These are phyloP conservation scores for Haematococcus sp. DNA, from an alignment of 139 green algal species.

Conservation along the genomic window DNA sequence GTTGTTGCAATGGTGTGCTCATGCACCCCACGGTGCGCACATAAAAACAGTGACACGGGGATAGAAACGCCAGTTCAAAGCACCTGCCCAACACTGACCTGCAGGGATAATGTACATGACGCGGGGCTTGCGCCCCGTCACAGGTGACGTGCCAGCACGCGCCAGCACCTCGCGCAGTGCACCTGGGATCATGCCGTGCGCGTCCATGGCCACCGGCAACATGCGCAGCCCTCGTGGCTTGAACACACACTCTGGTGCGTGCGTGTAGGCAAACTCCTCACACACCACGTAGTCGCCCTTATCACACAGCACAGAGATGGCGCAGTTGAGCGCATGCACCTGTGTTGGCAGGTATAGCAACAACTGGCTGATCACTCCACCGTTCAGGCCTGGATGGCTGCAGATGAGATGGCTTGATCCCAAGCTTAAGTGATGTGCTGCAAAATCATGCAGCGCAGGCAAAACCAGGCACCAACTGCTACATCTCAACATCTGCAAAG, in stretches of 20 bases:
- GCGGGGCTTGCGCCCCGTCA: constrained; percentile 4
- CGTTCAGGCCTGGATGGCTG: too few relatives aligned
- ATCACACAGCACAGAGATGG: constrained; percentile 5
- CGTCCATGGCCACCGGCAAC: constrained; percentile 31
- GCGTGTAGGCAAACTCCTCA: constrained; percentile 26
- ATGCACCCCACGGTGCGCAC: too few relatives aligned
- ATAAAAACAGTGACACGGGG: too few relatives aligned
- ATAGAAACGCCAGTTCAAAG: too few relatives aligned
- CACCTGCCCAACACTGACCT: too few relatives aligned
- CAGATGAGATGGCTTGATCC: too few relatives aligned
- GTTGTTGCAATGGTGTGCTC: too few relatives aligned
- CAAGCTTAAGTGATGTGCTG: too few relatives aligned
- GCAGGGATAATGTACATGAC: constrained; percentile 74
- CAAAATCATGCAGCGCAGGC: too few relatives aligned
- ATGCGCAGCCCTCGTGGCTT: constrained; percentile 44
- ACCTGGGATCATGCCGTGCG: constrained; percentile 53
- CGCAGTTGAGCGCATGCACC: constrained; percentile 8
- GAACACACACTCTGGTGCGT: constrained; percentile 60
- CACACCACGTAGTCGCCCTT: constrained; percentile 8
- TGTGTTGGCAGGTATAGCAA: not conserved
- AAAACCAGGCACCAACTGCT: too few relatives aligned
- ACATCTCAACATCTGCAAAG: too few relatives aligned
- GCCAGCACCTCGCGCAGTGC: constrained; percentile 35
- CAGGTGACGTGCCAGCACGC: not conserved
- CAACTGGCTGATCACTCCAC: not conserved